Conservation (phyloP, 331 rosid genomes). For the Prunus yedoensis region DNA sequence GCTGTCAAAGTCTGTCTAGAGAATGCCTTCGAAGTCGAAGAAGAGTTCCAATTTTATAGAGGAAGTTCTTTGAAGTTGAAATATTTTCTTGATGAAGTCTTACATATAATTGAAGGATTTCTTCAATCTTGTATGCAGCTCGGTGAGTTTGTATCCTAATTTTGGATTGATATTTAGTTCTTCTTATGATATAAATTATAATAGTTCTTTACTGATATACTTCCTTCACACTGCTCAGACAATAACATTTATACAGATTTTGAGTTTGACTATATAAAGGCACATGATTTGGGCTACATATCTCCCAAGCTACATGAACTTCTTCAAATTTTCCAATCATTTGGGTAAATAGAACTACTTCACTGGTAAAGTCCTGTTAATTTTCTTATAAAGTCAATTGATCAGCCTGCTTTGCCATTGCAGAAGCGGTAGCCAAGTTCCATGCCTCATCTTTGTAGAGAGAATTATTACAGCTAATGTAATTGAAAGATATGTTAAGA, state of each 20-base stretch:
- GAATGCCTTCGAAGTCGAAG: conserved; percentile 38
- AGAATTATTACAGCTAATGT: conserved; percentile 83
- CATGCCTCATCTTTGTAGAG: conserved; percentile 79
- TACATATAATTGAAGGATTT: conserved; percentile 44
- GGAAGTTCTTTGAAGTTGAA: conserved; percentile 40
- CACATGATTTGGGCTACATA: conserved; percentile 54
- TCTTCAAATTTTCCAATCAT: conserved; percentile 61
- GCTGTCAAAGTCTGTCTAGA: conserved; percentile 61
- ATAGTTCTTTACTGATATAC: not conserved
- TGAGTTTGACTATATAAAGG: conserved; percentile 46
- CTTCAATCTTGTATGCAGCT: conserved; percentile 44
- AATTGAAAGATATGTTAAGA: conserved; percentile 66
- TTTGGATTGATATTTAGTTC: not conserved
- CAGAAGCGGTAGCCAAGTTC: conserved; percentile 56
- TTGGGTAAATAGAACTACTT: conserved; percentile 51
- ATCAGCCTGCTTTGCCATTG: conserved; percentile 25
- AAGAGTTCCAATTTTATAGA: conserved; percentile 44
- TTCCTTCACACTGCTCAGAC: conserved; percentile 42
- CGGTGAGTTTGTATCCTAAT: not conserved
- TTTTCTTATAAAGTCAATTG: conserved; percentile 14
- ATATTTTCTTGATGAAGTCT: conserved; percentile 51
- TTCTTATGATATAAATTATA: not conserved
- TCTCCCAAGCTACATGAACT: conserved; percentile 82
- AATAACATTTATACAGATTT: conserved; percentile 37
- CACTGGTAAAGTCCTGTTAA: not conserved